A percentile compares a stretch with the other conserved stretches of the same genome.
These are phyloP conservation scores for Sclerotinia nivalis DNA, from an alignment of 2,329 filamentous ascomycete species.

Conservation along the genomic window DNA sequence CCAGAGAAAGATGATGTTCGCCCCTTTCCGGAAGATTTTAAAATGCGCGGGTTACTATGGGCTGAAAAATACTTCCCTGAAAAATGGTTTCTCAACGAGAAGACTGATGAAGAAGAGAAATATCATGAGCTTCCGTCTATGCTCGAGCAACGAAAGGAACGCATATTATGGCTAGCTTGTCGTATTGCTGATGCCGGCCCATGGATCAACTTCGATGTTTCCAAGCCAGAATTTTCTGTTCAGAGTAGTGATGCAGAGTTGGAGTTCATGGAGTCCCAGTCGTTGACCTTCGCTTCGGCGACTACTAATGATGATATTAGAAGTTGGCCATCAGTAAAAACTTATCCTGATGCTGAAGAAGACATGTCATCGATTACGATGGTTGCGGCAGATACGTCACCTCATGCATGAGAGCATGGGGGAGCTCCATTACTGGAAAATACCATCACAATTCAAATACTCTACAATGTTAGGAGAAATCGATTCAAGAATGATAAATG, in stretches of 20 bases:
- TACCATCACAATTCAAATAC: background rate
- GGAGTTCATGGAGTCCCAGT: conserved; percentile 7
- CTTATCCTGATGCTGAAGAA: conserved; percentile 18
- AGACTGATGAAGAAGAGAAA: conserved; percentile 38
- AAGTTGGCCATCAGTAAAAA: conserved; percentile 15
- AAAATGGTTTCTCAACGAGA: conserved; percentile 32
- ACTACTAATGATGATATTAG: background rate
- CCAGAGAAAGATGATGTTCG: conserved; percentile 33
- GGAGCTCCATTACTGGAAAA: background rate
- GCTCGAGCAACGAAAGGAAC: conserved; percentile 34
- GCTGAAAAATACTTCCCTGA: conserved; percentile 32
- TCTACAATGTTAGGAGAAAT: background rate
- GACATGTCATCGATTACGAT: conserved; percentile 18
- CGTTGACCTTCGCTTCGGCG: conserved; percentile 20
- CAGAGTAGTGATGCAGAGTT: conserved; percentile 2
- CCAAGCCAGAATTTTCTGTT: conserved; percentile 19
- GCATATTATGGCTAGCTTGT: conserved; percentile 34
- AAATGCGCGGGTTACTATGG: conserved; percentile 32
- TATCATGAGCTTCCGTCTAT: conserved; percentile 37
- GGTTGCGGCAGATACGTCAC: conserved; percentile 8
- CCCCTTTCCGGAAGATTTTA: conserved; percentile 34
- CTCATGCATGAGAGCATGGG: background rate
- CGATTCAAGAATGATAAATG: background rate
- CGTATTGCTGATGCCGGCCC: conserved; percentile 25
- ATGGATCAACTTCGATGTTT: conserved; percentile 22